Base-by-base conservation (phyloP, 2,329 filamentous ascomycete genomes). In the Cryphonectria nitschkei region DNA sequence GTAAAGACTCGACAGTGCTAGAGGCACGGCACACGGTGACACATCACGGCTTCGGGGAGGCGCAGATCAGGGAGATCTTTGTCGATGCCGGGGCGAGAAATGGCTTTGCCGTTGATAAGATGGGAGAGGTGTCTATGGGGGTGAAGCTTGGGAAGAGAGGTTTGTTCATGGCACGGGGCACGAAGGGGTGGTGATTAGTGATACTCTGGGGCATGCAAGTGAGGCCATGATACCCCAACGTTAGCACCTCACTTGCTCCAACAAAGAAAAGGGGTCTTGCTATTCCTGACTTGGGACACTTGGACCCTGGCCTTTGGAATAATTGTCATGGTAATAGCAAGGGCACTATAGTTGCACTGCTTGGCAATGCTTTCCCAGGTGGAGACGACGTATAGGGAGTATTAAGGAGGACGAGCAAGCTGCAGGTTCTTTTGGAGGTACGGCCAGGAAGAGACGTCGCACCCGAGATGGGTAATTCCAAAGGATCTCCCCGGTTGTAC, bases 31-130 rank as follows among this genome's bases (percentile, higher is more conserved):
- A 85, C 50, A 91, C 89, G 0, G 85, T 94, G 29, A 86, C 86
- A 43, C 89, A 91, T 68, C 84, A 89, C 73, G 91, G 92, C 0
- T 94, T 95, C 79, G 85, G 84, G 1, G 81, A 88, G 77, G 84
- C 86, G 14, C 82, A 87, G 39, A 87, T 93, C 67, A 84, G 82
- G 75, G 78, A 81, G 32, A 85, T 93, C 74, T 93, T 93, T 75
- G 83, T 85, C 70, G 81, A 82, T n/a, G 92, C 91, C 0, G 91
- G 92, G 0, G 82, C 85, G 26, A 85, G 81, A 0, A 79, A 80
- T 11, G 83, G 83, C n/a, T 91, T 93, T 76, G 83, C 82, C 13
- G 86, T 92, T 69, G 79, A 85, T 75, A 81, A 86, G 22, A 76
- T 92, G 74, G 74, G 68, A 69, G 62, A 13, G 43, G 74, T 68